Evolutionary conservation across 2,329 filamentous ascomycete species (phyloP), one percentile per base, ranked within the genome.

Genomic region (Sphaceloma murrayae): DNA sequence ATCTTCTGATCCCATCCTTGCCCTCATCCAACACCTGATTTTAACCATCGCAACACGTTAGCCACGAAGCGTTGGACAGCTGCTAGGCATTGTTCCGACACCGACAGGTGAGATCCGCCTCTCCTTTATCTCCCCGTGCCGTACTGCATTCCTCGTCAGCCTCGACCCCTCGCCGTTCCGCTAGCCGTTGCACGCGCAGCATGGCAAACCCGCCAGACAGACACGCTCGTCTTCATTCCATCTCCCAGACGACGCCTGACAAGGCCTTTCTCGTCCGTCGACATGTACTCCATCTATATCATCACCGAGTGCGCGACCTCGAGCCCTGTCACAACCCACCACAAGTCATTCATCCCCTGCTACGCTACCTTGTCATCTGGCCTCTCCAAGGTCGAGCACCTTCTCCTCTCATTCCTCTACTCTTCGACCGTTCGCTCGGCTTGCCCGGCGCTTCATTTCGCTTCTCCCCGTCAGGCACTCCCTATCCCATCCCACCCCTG

Each of bases 191-290:
- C 11, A 30, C 36, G 19, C 36, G 36, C 36, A 27, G 21, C 36
- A 24, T 40, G 36, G 36, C n/a, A 26, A 40, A 40, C 6, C 36
- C 16, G 36, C 24, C 24, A 40, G 24, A 9, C 13, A 5, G 10
- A 40, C 19, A 6, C 22, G 19, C 34, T 26, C 24, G n/a, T n/a
- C n/a, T 29, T 27, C 36, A 40, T 40, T 40, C 36, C 36, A 40
- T 40, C 36, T 40, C 36, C 36, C 36, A 40, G 36, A 40, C 36
- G 36, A 40, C 36, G 36, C 36, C 18, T 26, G 19, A 40, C 36
- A 40, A 30, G 36, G 29, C 38, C 45, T 24, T 39, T 31, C 38
- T 47, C 27, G 33, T 11, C 14, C 38, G 27, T 34, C 43, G 10
- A 11, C 43, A 36, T 34, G 34, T 38, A 11, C 5, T 11, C 3